Base-by-base conservation (phyloP, 2,329 filamentous ascomycete genomes). In the Fusarium sacchari region DNA sequence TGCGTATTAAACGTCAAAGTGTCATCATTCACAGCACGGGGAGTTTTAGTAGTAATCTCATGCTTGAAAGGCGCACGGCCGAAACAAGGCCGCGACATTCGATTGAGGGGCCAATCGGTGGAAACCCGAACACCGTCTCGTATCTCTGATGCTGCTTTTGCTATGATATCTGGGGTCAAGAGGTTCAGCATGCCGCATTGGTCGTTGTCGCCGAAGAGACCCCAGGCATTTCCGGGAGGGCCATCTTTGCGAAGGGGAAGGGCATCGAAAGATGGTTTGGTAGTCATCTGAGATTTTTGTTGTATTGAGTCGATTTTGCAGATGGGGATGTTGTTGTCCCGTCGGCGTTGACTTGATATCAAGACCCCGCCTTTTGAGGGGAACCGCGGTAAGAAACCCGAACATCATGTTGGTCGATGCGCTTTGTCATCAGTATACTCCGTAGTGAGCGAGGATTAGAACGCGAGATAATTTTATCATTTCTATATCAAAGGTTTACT, bases 111-210 rank as follows among this genome's bases (percentile, higher is more conserved):
- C 80, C 81, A 82, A 60, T 83, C 81, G 0, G 79, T 78, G 10
- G 82, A 81, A 3, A 83, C 69, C 20, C 81, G 74, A 3, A 67
- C 65, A 5, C 81, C 80, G 7, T 81, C 76, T 0, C 67, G 53
- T 14, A 81, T 81, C 46, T 82, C 79, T 7, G 64, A 46, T 3
- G 80, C 77, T 5, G 80, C 80, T 5, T 64, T 65, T 30, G 75
- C 71, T 3, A 73, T 68, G 3, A 59, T 60, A 1, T 78, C 77
- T 1, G 80, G 73, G 1, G 87, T 89, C 60, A 90, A 82, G 6
- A 88, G 82, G 76, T 89, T 89, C 3, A 90, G 81, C 74, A 86
- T 88, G 30, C 88, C 88, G 17, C 88, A 81, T 71, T 89, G 81
- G 66, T 90, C 88, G 6, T 81, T 64, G 10, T 81, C 75, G 6